Evolutionary conservation across 1,139 yeast species (phyloP).

Genomic region (Debaryomycetaceae sp.): DNA sequence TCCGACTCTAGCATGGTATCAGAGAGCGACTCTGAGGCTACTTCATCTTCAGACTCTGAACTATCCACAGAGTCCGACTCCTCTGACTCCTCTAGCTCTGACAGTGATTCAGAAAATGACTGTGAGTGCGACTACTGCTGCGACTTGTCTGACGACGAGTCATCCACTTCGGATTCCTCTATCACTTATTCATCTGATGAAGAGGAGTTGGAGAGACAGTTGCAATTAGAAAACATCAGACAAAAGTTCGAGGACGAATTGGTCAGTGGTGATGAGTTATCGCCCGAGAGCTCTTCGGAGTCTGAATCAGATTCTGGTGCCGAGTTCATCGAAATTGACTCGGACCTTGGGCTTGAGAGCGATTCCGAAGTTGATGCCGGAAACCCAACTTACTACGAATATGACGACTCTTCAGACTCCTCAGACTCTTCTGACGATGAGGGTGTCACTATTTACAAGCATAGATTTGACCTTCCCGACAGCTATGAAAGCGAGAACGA

Average conservation of each 20-base stretch:
- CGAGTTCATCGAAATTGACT: conserved; percentile 33
- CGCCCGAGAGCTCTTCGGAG: conserved; percentile 17
- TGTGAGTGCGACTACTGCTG: conserved; percentile 6
- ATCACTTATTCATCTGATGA: conserved; percentile 32
- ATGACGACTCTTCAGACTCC: conserved; percentile 17
- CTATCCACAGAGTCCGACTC: conserved; percentile 5
- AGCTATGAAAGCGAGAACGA: conserved; percentile 29
- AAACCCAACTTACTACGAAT: conserved; percentile 19
- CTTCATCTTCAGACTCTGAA: conserved; percentile 7
- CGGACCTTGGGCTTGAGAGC: conserved; percentile 14
- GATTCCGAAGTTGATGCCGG: conserved; percentile 22
- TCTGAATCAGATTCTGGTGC: conserved; percentile 23
- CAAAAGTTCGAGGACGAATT: conserved; percentile 37
- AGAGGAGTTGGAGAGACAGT: conserved; percentile 31
- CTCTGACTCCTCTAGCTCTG: not conserved
- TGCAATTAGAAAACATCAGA: conserved; percentile 39
- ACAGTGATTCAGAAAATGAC: conserved; percentile 1
- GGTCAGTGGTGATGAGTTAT: conserved; percentile 29
- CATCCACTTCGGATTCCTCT: conserved; percentile 16
- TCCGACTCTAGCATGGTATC: conserved; percentile 8
- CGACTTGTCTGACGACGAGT: conserved; percentile 8
- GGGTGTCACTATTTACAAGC: conserved; percentile 44
- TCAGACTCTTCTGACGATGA: conserved; percentile 32
- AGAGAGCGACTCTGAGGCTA: conserved; percentile 15
- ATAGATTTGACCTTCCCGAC: conserved; percentile 39